A percentile compares a stretch with the other conserved stretches of the same genome.
These are phyloP conservation scores for Staphylotrichum longicolle DNA, from an alignment of 495 filamentous ascomycete species.

Conservation along the genomic window DNA sequence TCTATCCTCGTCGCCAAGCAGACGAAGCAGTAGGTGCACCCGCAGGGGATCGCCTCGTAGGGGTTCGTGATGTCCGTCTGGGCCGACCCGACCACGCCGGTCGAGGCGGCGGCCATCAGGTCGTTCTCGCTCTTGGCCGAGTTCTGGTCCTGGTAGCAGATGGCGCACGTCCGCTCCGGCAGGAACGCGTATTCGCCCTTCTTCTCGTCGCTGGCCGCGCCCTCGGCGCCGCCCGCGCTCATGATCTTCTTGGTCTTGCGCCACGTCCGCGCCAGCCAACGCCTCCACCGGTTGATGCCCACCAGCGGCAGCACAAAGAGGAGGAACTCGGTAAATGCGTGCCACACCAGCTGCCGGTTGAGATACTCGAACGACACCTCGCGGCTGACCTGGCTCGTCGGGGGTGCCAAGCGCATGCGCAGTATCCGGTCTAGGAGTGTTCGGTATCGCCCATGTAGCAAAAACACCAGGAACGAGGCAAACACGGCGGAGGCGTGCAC, in stretches of 20 bases:
- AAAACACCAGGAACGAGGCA: constrained; percentile 81
- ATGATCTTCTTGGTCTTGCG: constrained; percentile 67
- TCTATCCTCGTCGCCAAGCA: constrained; percentile 89
- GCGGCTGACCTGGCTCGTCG: constrained; percentile 74
- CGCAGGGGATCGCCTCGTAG: constrained; percentile 87
- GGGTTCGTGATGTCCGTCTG: constrained; percentile 96
- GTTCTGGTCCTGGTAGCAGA: constrained; percentile 93
- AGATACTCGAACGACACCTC: constrained; percentile 97
- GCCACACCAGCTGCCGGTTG: constrained; percentile 97
- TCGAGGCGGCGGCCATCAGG: constrained; percentile 61
- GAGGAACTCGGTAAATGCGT: constrained; percentile 97
- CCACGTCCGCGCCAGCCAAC: constrained; percentile 84
- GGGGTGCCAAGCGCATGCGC: constrained; percentile 79
- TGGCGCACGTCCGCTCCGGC: constrained; percentile 93
- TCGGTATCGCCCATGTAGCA: constrained; percentile 85
- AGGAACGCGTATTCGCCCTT: constrained; percentile 80
- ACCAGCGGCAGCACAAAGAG: constrained; percentile 93
- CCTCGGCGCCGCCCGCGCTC: constrained; percentile 40
- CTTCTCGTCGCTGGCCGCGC: constrained; percentile 43
- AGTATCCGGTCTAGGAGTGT: constrained; percentile 86
- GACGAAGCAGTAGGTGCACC: constrained; percentile 95
- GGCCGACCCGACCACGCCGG: constrained; percentile 78
- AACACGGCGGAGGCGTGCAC: constrained; percentile 77
- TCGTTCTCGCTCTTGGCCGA: constrained; percentile 67
- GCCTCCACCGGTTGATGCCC: constrained; percentile 86